Base-by-base conservation (phyloP, 23 red algal genomes). In the Gracilaria domingensis region DNA sequence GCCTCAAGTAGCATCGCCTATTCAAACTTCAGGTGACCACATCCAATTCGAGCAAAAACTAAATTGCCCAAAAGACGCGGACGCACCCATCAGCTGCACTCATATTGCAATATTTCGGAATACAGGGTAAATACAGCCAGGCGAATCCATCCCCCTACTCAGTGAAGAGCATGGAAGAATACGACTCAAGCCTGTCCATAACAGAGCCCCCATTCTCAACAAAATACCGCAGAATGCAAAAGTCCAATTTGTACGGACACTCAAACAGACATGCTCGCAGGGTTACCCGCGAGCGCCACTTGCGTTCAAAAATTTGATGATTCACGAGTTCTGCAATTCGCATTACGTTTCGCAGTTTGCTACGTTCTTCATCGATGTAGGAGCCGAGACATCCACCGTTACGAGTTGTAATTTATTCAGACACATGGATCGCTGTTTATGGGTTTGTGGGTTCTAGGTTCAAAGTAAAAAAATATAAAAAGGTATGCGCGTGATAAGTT, bases 341-440 rank as follows among this genome's bases (percentile, higher is more conserved):
- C 93, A 95, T 77, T 79, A 95, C 71, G 64, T 95, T 79, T 95
- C 84, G 93, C 93, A 73, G 59, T 95, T 95, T 75, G 93, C 93
- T 83, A 81, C 93, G 93, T 95, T 95, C 93, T 95, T 95, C 93
- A 95, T 95, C 93, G 93, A 61, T 73, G 87, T 67, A 64, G 88
- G 93, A 94, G 84, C 93, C 93, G 57, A 95, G 93, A 95, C 88
- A 89, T 95, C 91, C 84, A 95, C 93, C 93, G 93, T 84, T 73
- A 91, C 66, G 93, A 89, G 93, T 84, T 89, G 76, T 95, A 55
- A 62, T 72, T 84, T 77, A 59, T 59, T 59, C 42, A 7, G 5
- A 45, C 42, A 45, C 42, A 45, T 45, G 42, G 42, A 7, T 11
- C 4, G 42, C 42, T 45, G 4, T 45, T 28, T 32, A 8, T 4